phyloP scores from a whole-genome alignment of 108 stramenopile species.

The Pseudonitzschia pungens region DNA sequence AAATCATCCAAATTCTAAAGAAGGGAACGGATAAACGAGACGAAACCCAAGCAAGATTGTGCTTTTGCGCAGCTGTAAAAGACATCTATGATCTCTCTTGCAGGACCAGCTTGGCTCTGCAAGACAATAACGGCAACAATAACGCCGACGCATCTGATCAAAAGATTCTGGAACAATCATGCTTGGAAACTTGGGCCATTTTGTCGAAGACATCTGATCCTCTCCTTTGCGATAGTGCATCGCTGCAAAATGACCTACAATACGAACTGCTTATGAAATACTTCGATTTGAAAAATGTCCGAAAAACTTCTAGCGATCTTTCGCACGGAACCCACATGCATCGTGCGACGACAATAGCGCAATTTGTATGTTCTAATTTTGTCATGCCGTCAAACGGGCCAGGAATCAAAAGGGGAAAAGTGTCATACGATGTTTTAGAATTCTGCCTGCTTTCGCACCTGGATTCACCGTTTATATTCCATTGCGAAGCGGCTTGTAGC shows the following conservation, averaged over 20 bases:
- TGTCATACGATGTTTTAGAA: slow-evolving; percentile 3
- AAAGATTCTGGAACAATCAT: slow-evolving; percentile 7
- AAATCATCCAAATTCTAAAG: background rate
- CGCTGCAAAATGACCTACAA: slow-evolving; percentile 12
- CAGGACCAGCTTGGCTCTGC: background rate
- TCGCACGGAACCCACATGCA: background rate
- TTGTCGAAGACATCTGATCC: background rate
- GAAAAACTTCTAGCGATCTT: background rate
- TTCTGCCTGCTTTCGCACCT: slow-evolving; percentile 23
- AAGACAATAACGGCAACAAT: background rate
- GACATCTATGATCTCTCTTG: slow-evolving; percentile 5
- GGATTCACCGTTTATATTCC: slow-evolving; percentile 28
- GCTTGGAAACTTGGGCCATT: slow-evolving; percentile 18
- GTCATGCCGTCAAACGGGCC: background rate
- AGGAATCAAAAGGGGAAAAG: background rate
- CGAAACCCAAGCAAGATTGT: background rate
- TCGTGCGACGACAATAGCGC: background rate
- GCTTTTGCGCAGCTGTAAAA: slow-evolving; percentile 15
- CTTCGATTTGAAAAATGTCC: slow-evolving; percentile 2
- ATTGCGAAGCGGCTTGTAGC: slow-evolving; percentile 35
- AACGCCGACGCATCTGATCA: slow-evolving; percentile 1
- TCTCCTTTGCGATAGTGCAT: background rate
- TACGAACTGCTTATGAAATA: slow-evolving; percentile 12
- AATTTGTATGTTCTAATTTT: background rate
- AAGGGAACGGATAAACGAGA: background rate